A percentile compares a stretch with the other conserved stretches of the same genome.
Conservation (phyloP, 2,329 filamentous ascomycete genomes). For the Arthrobotrys sinensis region DNA sequence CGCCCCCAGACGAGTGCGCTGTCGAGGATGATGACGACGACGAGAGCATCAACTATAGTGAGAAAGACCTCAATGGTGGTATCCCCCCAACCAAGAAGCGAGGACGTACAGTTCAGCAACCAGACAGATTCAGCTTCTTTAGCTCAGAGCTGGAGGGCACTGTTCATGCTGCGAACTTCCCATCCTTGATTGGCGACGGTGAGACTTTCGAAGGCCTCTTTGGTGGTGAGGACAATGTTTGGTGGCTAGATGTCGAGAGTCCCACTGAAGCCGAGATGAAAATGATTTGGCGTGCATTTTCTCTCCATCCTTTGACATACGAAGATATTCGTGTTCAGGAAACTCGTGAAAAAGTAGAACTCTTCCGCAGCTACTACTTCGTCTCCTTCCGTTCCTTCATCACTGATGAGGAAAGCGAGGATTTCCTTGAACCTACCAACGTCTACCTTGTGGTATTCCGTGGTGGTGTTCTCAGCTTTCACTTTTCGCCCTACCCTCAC, state of each 20-base stretch:
- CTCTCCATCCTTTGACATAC: conserved; percentile 93
- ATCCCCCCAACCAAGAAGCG: conserved; percentile 24
- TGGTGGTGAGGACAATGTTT: conserved; percentile 75
- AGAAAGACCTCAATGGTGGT: conserved; percentile 38
- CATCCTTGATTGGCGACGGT: conserved; percentile 79
- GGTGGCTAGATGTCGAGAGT: conserved; percentile 94
- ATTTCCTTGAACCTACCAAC: conserved; percentile 95
- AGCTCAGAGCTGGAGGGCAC: conserved; percentile 95
- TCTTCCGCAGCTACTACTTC: conserved; percentile 98
- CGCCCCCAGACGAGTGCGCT: conserved; percentile 46
- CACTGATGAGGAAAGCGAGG: conserved; percentile 88
- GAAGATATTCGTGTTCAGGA: conserved; percentile 99
- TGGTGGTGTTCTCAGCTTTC: conserved; percentile 94
- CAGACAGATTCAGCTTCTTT: conserved; percentile 93
- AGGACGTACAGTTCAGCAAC: conserved; percentile 67
- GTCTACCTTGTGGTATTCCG: conserved; percentile 98
- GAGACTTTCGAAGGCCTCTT: conserved; percentile 93
- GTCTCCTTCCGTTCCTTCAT: conserved; percentile 99
- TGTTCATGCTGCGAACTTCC: conserved; percentile 87
- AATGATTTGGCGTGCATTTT: conserved; percentile 89
- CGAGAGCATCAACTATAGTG: conserved; percentile 45
- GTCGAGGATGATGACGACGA: conserved; percentile 60
- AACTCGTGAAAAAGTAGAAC: conserved; percentile 95
- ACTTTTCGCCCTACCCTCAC: conserved; percentile 96
- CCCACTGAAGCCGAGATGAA: conserved; percentile 98